Evolutionary conservation across 352 stramenopile species (phyloP), one percentile per base, ranked within the genome.

Genomic region (Peronospora farinosa): DNA sequence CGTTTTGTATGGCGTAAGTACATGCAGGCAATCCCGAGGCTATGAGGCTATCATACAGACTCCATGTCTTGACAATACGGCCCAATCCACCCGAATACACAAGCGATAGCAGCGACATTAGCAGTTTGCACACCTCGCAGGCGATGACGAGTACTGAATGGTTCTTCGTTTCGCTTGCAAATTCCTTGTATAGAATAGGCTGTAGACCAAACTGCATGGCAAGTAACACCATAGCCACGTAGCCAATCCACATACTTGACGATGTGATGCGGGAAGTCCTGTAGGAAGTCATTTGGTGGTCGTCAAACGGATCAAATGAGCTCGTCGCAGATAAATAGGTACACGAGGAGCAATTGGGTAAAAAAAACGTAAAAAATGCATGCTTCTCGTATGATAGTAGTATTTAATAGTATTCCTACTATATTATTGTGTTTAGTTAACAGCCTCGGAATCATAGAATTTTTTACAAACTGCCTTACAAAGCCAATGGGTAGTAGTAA

Each of bases 1-100:
- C 72, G 45, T 93, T 93, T 63, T 93, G 83, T 50, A 92, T 60
- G n/a, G 80, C 80, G 63, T 93, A 93, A 21, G 80, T 90, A 60
- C 74, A 88, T 15, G 83, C 83, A 0, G 83, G 81, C 1, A 93
- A 57, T 7, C 80, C 81, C 21, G 81, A 89, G n/a, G 74, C 72
- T 31, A 63, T 49, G 37, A 88, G 55, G 40, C 69, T 87, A 41
- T 91, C 59, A 23, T 58, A 35, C 9, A 88, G 46, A 16, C 32
- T 69, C 83, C 83, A 93, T 27, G 60, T 64, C 56, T 84, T 86
- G 11, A 72, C 15, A 2, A 76, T 54, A 8, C 46, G 44, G 9
- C 27, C 35, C 13, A 78, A 37, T 3, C 63, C 40, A 10, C 74
- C 76, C 3, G 62, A 78, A 2, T 48, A 56, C 19, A 70, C 12